Conservation (phyloP, 371 early-diverging fungal genomes). For the Zopfochytrium polystomum region DNA sequence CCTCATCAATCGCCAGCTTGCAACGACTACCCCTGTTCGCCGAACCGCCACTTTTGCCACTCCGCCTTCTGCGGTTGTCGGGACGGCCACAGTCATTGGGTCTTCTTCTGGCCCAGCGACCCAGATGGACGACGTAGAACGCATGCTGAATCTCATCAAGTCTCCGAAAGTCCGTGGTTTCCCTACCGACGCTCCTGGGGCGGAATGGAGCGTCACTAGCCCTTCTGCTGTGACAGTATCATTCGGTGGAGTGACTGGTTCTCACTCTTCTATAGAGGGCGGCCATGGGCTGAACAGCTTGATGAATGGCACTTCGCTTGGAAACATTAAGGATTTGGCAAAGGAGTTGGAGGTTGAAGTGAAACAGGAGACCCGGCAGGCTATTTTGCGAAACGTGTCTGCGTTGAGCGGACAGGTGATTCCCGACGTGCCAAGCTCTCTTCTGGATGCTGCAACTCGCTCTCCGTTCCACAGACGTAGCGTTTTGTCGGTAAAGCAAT, state of each 20-base stretch:
- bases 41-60: neutral
- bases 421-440: conserved; percentile 50
- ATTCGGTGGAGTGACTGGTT: neutral
- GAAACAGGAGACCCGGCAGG: conserved; percentile 17
- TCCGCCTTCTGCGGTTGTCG: neutral
- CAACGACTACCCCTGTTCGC: conserved; percentile 9
- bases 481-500: conserved; percentile 84
- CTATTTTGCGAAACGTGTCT: conserved; percentile 20
- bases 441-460: conserved; percentile 62
- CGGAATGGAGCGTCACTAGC: neutral
- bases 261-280: conserved; percentile 5
- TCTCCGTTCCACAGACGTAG: conserved; percentile 92
- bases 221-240: neutral
- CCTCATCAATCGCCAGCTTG: conserved; percentile 28
- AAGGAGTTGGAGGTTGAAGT: conserved; percentile 28
- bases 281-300: too few relatives aligned
- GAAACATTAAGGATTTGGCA: conserved; percentile 30
- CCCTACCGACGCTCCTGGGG: too few relatives aligned
- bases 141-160: too few relatives aligned
- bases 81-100: neutral
- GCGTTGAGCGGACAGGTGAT: conserved; percentile 31
- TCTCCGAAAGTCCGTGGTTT: conserved; percentile 9
- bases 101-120: too few relatives aligned
- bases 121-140: conserved; percentile 1
- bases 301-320: conserved; percentile 25